A percentile compares a stretch with the other conserved stretches of the same genome.
phyloP scores from a whole-genome alignment of 495 filamentous ascomycete species.

The Aspergillus funiculosus region DNA sequence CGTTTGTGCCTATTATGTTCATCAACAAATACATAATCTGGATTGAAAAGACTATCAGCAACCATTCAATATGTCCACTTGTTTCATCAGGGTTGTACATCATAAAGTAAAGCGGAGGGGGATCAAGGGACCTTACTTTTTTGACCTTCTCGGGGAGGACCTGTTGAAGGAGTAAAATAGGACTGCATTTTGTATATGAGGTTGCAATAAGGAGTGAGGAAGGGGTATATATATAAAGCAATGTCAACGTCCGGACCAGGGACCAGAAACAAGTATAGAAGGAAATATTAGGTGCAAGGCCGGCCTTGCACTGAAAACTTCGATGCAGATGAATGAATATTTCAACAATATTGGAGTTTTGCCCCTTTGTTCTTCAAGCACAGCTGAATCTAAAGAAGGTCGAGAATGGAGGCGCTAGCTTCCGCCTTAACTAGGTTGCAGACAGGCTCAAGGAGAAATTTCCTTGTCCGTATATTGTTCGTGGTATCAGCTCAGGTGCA shows the following conservation, averaged over 20 bases:
- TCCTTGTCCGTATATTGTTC: too few species aligned
- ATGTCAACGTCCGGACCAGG: not conserved
- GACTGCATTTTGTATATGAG: conserved; percentile 31
- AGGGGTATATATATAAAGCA: not conserved
- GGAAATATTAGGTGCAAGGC: conserved; percentile 10
- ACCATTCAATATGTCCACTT: too few species aligned
- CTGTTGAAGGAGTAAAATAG: conserved; percentile 43
- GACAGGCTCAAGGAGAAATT: too few species aligned
- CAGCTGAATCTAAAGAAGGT: too few species aligned
- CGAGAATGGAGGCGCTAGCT: too few species aligned
- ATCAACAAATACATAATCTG: conserved; percentile 99
- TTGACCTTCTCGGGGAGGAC: conserved; percentile 41
- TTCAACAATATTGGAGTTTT: not conserved
- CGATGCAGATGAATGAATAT: not conserved
- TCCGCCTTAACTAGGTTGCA: too few species aligned
- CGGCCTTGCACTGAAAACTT: conserved; percentile 7
- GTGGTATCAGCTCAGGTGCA: too few species aligned
- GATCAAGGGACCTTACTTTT: conserved; percentile 32
- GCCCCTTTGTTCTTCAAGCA: not conserved
- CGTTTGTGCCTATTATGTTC: conserved; percentile 98
- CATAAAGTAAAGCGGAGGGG: not conserved
- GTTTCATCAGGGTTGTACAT: too few species aligned
- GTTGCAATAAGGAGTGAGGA: not conserved
- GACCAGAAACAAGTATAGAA: not conserved
- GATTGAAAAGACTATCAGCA: conserved; percentile 9